Base-by-base conservation (phyloP, 495 filamentous ascomycete species). In the Penicillium salamii region DNA sequence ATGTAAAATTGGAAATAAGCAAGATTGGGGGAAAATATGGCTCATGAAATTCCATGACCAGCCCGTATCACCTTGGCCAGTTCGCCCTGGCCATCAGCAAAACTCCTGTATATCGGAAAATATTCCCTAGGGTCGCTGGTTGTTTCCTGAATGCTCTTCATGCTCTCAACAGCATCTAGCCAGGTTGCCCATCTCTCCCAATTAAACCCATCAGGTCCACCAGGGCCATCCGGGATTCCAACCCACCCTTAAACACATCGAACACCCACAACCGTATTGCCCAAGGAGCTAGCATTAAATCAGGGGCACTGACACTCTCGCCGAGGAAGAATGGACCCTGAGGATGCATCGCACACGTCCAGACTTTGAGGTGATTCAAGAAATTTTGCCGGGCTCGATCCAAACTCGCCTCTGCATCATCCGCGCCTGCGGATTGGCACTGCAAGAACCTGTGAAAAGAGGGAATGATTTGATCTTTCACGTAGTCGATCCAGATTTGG, bases 81-180 rank as follows among this genome's bases (percentile, higher is more conserved):
- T 63, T 88, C 80, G 42, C 81, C 84, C 66, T 85, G 78, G 36
- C 85, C 85, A n/a, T 89, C 83, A 12, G 84, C 85, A 75, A 90
- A 90, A 45, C 82, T 67, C 62, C 80, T 74, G 61, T 88, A 90
- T 42, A 84, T 84, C 2, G 72, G 75, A 42, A 82, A 57, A 57
- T 85, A 87, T 58, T 80, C 65, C 41, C 83, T 78, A 34, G 66
- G 78, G 15, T 81, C 78, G 53, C 84, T 88, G 67, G 71, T 81
- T 0, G 82, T 89, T 58, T 79, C 70, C 52, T 67, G 67, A 0
- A 88, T 74, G 60, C 81, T 87, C 56, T 75, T 62, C 45, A 82
- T 72, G 5, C 54, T 54, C 40, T 76, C 65, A 3, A 87, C 58
- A 12, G 83, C 83, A 39, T 66, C 66, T 20, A 78, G 50, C 84